Evolutionary conservation across 495 filamentous ascomycete genomes (phyloP), one percentile per base, ranked within the genome.

Genomic region (Alectoria sarmentosa): DNA sequence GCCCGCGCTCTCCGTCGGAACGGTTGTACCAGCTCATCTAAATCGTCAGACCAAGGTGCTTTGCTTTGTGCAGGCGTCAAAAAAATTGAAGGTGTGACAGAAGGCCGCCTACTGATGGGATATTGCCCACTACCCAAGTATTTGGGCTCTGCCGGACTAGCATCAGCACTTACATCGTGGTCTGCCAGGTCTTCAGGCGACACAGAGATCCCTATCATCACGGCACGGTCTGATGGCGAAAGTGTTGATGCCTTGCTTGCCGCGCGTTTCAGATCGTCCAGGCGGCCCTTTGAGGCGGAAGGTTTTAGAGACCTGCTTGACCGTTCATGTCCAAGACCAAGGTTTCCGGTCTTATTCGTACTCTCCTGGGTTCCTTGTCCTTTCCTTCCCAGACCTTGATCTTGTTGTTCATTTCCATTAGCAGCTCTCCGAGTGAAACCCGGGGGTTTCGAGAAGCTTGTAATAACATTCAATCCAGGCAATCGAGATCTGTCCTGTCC

Each of bases 121-220:
- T 73, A 68, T 67, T 73, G 64, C 48, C 70, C 72, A 34, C 7
- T 34, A 39, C 78, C 76, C 28, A 72, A 37, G 49, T 39, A 57
- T 23, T 76, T 75, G 4, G 76, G 74, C 39, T 78, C 72, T 32
- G 79, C 73, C 21, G 73, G 69, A 23, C 78, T 82, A 3, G 80
- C 82, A 37, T 83, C 73, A 8, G 83, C 80, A 62, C 82, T 85
- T 62, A 78, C 76, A 44, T 76, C 72, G 65, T 78, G 79, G 3
- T 79, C 74, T 8, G 79, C 73, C 5, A 87, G 71, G 28, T 85
- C 81, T 38, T 83, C 79, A 10, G 80, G 80, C 15, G 89, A 87
- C 38, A 94, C 82, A 5, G 81, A 82, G 11, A 95, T 82, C 1
- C 90, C 91, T 64, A 96, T 95, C 68, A 90, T 79, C 49, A 96